These are phyloP conservation scores for Solanum chacoense DNA, from an alignment of 305 asterid species.

Conservation along the genomic window DNA sequence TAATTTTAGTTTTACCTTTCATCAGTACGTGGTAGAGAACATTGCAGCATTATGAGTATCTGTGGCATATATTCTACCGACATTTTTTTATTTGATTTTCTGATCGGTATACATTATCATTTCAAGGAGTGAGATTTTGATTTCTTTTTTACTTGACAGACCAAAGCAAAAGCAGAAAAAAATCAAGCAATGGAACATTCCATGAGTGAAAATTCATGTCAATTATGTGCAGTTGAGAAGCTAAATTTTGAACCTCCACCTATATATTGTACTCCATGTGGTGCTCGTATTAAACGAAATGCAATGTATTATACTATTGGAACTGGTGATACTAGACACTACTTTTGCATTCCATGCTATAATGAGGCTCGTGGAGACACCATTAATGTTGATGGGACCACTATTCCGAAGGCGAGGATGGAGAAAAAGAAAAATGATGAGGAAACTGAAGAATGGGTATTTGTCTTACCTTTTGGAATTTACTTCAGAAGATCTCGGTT, in stretches of 20 bases:
- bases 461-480: neutral
- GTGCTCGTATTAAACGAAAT: conserved; percentile 90
- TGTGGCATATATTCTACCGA: neutral
- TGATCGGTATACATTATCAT: neutral
- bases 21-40: neutral
- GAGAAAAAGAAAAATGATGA: conserved; percentile 91
- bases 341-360: conserved; percentile 84
- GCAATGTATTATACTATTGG: conserved; percentile 88
- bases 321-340: conserved; percentile 83
- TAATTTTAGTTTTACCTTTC: neutral
- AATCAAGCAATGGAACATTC: conserved; percentile 90
- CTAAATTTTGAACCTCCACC: conserved; percentile 93
- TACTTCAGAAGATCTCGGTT: neutral
- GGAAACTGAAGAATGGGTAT: conserved; percentile 98
- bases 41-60: neutral
- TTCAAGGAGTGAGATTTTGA: neutral
- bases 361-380: conserved; percentile 88
- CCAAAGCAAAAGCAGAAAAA: conserved; percentile 92
- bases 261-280: conserved; percentile 83
- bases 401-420: conserved; percentile 63
- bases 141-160: conserved; percentile 33
- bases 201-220: conserved; percentile 96
- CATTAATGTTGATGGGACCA: conserved; percentile 57
- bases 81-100: neutral
- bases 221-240: conserved; percentile 96